A percentile compares a stretch with the other conserved stretches of the same genome.
These are phyloP conservation scores for Botrytis byssoidea DNA, from an alignment of 2,329 filamentous ascomycete genomes.

Conservation along the genomic window DNA sequence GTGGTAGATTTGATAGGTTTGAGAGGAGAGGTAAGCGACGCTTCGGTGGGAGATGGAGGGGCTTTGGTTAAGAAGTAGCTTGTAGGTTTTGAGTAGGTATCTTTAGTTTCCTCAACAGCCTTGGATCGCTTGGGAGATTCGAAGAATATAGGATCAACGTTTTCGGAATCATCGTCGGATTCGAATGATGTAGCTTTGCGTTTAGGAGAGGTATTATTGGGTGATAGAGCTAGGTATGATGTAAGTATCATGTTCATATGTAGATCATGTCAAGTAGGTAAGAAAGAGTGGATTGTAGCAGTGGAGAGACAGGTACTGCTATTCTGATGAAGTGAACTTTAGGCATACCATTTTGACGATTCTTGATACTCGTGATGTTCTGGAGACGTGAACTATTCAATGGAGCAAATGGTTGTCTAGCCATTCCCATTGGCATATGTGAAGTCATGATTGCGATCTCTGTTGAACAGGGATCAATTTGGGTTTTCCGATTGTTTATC, in stretches of 20 bases:
- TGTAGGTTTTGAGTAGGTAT: conserved; percentile 18
- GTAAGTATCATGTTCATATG: conserved; percentile 31
- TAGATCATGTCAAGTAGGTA: neutral
- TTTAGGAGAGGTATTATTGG: conserved; percentile 43
- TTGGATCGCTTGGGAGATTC: conserved; percentile 50
- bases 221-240: conserved; percentile 22
- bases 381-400: conserved; percentile 69
- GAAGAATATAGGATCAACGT: conserved; percentile 57
- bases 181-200: conserved; percentile 55
- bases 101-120: conserved; percentile 6
- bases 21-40: conserved; percentile 25
- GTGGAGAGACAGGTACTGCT: neutral
- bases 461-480: neutral
- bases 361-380: conserved; percentile 71
- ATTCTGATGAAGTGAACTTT: conserved; percentile 11
- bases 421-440: conserved; percentile 31
- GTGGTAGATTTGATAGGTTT: conserved; percentile 27
- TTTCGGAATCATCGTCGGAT: conserved; percentile 55
- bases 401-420: conserved; percentile 71
- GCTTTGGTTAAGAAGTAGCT: conserved; percentile 38
- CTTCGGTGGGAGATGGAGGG: conserved; percentile 37
- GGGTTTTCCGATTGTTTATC: neutral
- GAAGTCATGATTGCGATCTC: conserved; percentile 32
- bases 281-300: neutral
- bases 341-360: conserved; percentile 66